Percentiles rank a stretch among this genome's conserved stretches.
phyloP scores from a whole-genome alignment of 1,284 basidiomycete genomes.

The Microbotryomycetes sp. region DNA sequence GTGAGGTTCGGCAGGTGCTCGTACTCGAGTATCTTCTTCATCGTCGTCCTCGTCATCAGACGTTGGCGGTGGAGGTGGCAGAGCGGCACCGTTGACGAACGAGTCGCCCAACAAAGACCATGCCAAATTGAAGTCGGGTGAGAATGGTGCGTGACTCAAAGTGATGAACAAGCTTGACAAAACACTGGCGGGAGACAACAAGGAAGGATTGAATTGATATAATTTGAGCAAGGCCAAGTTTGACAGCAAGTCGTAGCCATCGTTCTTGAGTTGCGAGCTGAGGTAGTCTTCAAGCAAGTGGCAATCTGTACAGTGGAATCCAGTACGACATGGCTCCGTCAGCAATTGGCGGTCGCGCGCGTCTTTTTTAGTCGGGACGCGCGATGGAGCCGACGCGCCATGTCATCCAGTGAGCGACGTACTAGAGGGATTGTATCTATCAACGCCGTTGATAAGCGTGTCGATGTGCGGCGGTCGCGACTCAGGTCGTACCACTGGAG shows the following conservation, averaged over 20 bases:
- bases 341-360: not conserved
- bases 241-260: slow-evolving; percentile 27
- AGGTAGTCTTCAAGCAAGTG: slow-evolving; percentile 32
- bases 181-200: slow-evolving; percentile 20
- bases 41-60: slow-evolving; percentile 26
- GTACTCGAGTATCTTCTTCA: not conserved
- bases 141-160: slow-evolving; percentile 29
- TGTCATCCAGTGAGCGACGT: not conserved
- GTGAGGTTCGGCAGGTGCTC: slow-evolving; percentile 6
- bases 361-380: not conserved
- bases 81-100: slow-evolving; percentile 26
- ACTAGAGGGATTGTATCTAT: slow-evolving; percentile 32
- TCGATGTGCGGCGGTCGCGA: slow-evolving; percentile 27
- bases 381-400: not conserved
- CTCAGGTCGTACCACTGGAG: slow-evolving; percentile 10
- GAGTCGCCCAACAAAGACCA: slow-evolving; percentile 33
- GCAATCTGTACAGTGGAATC: slow-evolving; percentile 12
- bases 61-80: slow-evolving; percentile 17
- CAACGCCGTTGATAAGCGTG: slow-evolving; percentile 26
- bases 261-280: slow-evolving; percentile 21
- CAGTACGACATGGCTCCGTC: not conserved
- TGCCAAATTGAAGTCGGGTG: slow-evolving; percentile 28
- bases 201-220: slow-evolving; percentile 32
- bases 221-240: slow-evolving; percentile 34
- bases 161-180: slow-evolving; percentile 31